Base-by-base conservation (phyloP, 257 asterid species). In the Rubia yunnanensis region DNA sequence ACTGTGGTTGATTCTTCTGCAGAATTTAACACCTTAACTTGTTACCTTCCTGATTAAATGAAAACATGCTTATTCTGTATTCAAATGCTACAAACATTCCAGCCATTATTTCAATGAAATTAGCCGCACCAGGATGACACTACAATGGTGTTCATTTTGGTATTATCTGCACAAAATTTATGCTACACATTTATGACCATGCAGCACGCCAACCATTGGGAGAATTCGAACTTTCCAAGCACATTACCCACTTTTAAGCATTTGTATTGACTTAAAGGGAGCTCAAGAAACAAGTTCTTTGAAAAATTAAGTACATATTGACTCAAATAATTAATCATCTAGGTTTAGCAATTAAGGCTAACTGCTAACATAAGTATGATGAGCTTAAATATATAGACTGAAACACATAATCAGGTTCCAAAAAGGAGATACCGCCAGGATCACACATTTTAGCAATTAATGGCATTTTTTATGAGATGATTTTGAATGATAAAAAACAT, bases 1-100 rank as follows among this genome's bases (percentile, higher is more conserved):
- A 94, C 94, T 31, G 82, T 80, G 0, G 94, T 85, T 48, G 99
- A 94, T 81, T 89, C 99, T 81, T 90, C 99, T 92, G 85, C 68
- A 77, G 70, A 74, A 76, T 72, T 70, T 49, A 71, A 78, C 35
- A 39, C 60, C 38, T 44, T 64, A 63, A 26, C 46, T 30, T 56
- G 70, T 44, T 54, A 61, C 53, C 31, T 13, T 22, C 20, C 46
- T 15, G 22, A 41, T 38, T 32, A 34, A 28, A 63, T 26, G 15
- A 49, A 27, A 20, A 14, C 52, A 62, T 38, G 64, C 18, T 20
- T 15, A 46, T 27, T 23, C 7, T 14, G 7, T 14, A 63, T 26
- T 26, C 15, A 32, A 3, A 8, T 4, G 10, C 18, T 15, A 63
- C 27, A 41, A 63, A 26, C 46, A 26, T 26, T 26, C 17, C 1